Percentiles rank a stretch among this genome's conserved stretches.
These are phyloP conservation scores for Colletotrichum navitas DNA, from an alignment of 2,329 filamentous ascomycete species.

Conservation along the genomic window DNA sequence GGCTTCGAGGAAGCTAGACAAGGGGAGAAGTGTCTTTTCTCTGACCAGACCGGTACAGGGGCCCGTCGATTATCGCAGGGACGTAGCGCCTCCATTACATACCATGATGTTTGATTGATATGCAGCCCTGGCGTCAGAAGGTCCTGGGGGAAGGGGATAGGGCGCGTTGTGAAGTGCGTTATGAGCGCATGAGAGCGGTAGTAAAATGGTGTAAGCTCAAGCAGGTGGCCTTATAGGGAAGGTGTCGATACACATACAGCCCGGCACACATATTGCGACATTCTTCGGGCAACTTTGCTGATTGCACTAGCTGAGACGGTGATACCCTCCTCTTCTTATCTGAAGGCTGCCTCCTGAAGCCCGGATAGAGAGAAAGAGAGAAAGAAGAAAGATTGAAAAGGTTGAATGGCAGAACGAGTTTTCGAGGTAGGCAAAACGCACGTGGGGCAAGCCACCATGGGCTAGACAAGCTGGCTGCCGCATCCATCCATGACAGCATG, in stretches of 20 bases:
- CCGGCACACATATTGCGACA: constrained; percentile 8
- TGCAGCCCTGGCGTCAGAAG: constrained; percentile 23
- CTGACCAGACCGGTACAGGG: neutral
- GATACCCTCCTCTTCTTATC: constrained; percentile 17
- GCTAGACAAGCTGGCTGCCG: constrained; percentile 9
- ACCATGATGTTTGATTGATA: constrained; percentile 8
- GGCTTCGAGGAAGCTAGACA: neutral
- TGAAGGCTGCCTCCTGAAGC: neutral
- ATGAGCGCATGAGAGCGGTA: constrained; percentile 9
- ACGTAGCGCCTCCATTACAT: constrained; percentile 37
- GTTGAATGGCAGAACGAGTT: neutral
- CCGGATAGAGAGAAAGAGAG: neutral
- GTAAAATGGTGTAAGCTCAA: constrained; percentile 1
- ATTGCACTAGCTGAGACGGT: neutral
- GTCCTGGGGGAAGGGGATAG: constrained; percentile 4
- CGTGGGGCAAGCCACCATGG: constrained; percentile 23
- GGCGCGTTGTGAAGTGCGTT: constrained; percentile 12
- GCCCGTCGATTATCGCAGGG: constrained; percentile 24
- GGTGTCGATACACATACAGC: constrained; percentile 19
- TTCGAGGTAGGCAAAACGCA: constrained; percentile 2
- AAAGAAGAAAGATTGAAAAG: too few species aligned
- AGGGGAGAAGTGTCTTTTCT: neutral
- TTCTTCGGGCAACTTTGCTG: neutral
- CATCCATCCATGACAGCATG: constrained; percentile 28
- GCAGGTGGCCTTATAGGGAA: constrained; percentile 16